These are phyloP conservation scores for Daedalea quercina DNA, from an alignment of 768 basidiomycete species.

Conservation along the genomic window DNA sequence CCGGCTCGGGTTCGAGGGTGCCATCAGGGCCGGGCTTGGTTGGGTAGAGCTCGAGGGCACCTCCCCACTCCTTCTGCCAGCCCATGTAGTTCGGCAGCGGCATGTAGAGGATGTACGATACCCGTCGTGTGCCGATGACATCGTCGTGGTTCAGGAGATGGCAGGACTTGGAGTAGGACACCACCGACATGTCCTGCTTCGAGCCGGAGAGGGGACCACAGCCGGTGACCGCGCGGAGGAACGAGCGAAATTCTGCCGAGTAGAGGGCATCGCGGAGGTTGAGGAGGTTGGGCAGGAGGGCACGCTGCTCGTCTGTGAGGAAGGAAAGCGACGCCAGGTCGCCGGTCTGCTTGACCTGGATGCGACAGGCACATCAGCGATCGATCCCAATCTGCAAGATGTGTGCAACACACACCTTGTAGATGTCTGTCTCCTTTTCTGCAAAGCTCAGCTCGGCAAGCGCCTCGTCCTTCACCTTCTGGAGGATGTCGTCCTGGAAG, in stretches of 20 bases:
- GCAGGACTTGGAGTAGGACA: constrained; percentile 85
- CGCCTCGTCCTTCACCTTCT: constrained; percentile 80
- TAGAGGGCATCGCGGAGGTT: constrained; percentile 88
- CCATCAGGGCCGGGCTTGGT: constrained; percentile 51
- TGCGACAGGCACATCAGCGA: neutral
- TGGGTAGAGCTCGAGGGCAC: constrained; percentile 91
- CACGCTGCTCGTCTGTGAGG: constrained; percentile 69
- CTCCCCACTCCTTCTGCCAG: constrained; percentile 90
- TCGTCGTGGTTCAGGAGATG: constrained; percentile 98
- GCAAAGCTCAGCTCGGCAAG: constrained; percentile 72
- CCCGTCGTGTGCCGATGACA: constrained; percentile 88
- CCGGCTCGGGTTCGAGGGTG: constrained; percentile 57
- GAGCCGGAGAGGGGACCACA: constrained; percentile 87
- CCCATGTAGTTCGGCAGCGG: constrained; percentile 65
- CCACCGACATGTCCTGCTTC: constrained; percentile 94
- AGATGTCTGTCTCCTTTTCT: constrained; percentile 97
- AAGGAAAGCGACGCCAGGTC: constrained; percentile 92
- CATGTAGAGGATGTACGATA: constrained; percentile 97
- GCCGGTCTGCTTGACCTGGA: constrained; percentile 91
- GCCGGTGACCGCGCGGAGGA: constrained; percentile 81
- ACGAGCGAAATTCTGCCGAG: constrained; percentile 72
- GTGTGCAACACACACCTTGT: constrained; percentile 57
- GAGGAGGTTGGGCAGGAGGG: constrained; percentile 74
- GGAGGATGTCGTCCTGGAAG: constrained; percentile 78
- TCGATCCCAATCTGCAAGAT: neutral